phyloP scores from a whole-genome alignment of 306 rosid genomes.

The Vigna radiata region DNA sequence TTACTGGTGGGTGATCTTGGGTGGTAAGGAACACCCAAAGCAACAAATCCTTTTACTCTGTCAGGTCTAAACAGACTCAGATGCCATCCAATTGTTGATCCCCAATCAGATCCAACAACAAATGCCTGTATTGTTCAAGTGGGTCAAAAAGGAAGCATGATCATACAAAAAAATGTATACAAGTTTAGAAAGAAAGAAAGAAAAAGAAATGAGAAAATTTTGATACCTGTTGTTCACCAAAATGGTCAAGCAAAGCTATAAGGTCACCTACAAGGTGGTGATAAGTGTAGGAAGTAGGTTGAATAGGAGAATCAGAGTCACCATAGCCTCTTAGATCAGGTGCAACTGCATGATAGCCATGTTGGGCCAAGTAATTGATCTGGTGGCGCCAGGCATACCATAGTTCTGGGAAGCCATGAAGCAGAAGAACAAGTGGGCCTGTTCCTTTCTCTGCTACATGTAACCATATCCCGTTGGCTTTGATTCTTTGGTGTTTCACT shows the following conservation, averaged over 20 bases:
- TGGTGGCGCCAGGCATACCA: conserved; percentile 75
- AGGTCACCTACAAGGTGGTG: conserved; percentile 64
- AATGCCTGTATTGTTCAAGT: conserved; percentile 52
- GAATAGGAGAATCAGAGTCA: conserved; percentile 66
- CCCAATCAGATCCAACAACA: conserved; percentile 76
- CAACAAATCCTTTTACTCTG: conserved; percentile 66
- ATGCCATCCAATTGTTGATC: conserved; percentile 68
- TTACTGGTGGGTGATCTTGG: conserved; percentile 59
- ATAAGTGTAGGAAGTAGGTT: conserved; percentile 54
- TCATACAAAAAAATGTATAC: neutral
- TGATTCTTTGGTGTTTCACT: conserved; percentile 70
- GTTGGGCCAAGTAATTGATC: conserved; percentile 54
- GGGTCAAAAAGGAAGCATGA: neutral
- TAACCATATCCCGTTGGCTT: conserved; percentile 66
- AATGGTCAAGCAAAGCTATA: conserved; percentile 67
- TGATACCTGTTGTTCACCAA: conserved; percentile 65
- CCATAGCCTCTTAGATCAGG: conserved; percentile 85
- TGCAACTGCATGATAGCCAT: conserved; percentile 73
- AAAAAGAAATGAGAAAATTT: neutral
- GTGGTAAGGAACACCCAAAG: conserved; percentile 61
- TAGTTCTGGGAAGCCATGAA: conserved; percentile 75
- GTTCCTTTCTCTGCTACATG: conserved; percentile 71
- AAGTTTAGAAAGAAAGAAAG: neutral
- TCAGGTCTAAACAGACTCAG: conserved; percentile 70
- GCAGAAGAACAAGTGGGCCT: conserved; percentile 72